Conservation (phyloP, 2,329 filamentous ascomycete species). For the Colletotrichum chlorophyti region DNA sequence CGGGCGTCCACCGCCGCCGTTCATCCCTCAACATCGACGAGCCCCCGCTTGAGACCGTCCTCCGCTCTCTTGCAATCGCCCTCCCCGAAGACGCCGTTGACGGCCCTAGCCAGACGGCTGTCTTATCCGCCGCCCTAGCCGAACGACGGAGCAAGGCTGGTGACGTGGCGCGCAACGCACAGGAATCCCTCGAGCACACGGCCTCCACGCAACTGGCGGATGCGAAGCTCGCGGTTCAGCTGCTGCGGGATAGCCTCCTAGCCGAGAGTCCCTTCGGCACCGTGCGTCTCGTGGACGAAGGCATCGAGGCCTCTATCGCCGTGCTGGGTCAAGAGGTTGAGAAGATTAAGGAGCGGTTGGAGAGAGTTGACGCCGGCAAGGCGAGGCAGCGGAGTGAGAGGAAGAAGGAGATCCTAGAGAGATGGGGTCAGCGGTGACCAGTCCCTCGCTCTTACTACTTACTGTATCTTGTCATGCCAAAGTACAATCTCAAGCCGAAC, state of each 20-base stretch:
- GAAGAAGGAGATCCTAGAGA: slow-evolving; percentile 54
- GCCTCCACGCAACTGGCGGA: slow-evolving; percentile 53
- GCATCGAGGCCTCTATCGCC: slow-evolving; percentile 57
- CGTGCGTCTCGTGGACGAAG: slow-evolving; percentile 58
- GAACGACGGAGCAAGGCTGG: slow-evolving; percentile 51
- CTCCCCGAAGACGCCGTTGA: slow-evolving; percentile 43
- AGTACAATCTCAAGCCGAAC: background rate
- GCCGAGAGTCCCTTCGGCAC: slow-evolving; percentile 56
- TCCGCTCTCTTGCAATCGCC: slow-evolving; percentile 53
- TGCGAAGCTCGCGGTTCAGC: slow-evolving; percentile 52
- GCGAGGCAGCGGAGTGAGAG: slow-evolving; percentile 50
- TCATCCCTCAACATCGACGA: slow-evolving; percentile 44
- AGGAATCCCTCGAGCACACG: slow-evolving; percentile 56
- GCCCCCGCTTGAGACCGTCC: slow-evolving; percentile 53
- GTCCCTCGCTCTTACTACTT: background rate
- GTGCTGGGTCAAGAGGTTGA: slow-evolving; percentile 53
- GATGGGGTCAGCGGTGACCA: slow-evolving; percentile 42
- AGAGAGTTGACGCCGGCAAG: slow-evolving; percentile 44
- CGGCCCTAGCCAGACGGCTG: slow-evolving; percentile 34
- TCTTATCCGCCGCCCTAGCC: slow-evolving; percentile 42
- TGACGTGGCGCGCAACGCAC: slow-evolving; percentile 52
- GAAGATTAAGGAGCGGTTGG: slow-evolving; percentile 46
- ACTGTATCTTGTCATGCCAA: background rate
- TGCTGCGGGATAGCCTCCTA: slow-evolving; percentile 58
- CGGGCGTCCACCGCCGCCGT: slow-evolving; percentile 36